A percentile compares a stretch with the other conserved stretches of the same genome.
phyloP scores from a whole-genome alignment of 192 early-diverging fungal species.

The Linnemannia zychae region DNA sequence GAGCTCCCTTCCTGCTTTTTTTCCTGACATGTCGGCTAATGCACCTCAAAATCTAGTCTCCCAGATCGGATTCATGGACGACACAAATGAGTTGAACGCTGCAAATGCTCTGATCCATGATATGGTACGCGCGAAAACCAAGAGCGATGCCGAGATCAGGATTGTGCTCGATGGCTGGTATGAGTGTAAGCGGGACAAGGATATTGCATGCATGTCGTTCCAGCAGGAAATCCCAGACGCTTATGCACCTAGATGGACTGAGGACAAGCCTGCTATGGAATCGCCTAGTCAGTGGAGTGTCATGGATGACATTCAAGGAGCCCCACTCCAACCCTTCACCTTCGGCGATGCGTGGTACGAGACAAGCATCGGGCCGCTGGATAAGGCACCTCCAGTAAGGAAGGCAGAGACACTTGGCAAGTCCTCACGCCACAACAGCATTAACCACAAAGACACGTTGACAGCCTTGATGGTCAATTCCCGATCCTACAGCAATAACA shows the following conservation, averaged over 20 bases:
- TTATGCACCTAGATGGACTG: slow-evolving; percentile 17
- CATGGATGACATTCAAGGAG: slow-evolving; percentile 4
- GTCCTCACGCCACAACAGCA: slow-evolving; percentile 36
- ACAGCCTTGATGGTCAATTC: not conserved
- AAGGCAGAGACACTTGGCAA: not conserved
- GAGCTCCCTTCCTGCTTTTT: slow-evolving; percentile 41
- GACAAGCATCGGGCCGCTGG: slow-evolving; percentile 41
- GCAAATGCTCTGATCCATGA: slow-evolving; percentile 43
- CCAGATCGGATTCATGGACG: slow-evolving; percentile 57
- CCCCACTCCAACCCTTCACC: not conserved
- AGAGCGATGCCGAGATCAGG: slow-evolving; percentile 50
- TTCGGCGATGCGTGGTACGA: slow-evolving; percentile 31
- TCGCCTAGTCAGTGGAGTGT: slow-evolving; percentile 19
- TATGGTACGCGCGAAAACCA: slow-evolving; percentile 43
- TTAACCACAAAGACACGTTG: slow-evolving; percentile 7
- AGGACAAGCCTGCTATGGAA: slow-evolving; percentile 8
- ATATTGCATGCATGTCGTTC: slow-evolving; percentile 27
- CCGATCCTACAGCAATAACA: not conserved
- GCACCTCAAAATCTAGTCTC: slow-evolving; percentile 53
- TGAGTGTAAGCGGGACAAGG: slow-evolving; percentile 48
- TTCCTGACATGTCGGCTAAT: slow-evolving; percentile 49
- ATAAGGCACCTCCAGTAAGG: slow-evolving; percentile 12
- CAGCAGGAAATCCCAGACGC: slow-evolving; percentile 27
- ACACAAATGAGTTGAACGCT: slow-evolving; percentile 52
- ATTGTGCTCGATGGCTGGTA: slow-evolving; percentile 54